Percentiles rank a stretch among this genome's conserved stretches.
Evolutionary conservation across 495 filamentous ascomycete species (phyloP).

Genomic region (Penicillium paradoxum): DNA sequence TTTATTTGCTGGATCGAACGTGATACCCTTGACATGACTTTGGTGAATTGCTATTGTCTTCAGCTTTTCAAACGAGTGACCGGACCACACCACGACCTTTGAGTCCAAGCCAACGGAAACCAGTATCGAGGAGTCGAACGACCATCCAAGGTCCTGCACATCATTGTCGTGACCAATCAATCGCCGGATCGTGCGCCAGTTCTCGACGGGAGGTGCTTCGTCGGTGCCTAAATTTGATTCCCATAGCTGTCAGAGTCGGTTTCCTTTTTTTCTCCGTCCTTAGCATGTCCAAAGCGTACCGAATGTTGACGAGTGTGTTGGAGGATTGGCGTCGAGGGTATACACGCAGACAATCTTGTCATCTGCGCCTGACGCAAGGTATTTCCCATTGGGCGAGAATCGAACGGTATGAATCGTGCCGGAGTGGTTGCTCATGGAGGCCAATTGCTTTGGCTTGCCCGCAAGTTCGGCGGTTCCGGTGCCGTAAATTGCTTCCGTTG

Average conservation of each 20-base stretch:
- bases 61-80: conserved; percentile 94
- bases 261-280: background rate
- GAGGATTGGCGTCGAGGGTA: conserved; percentile 74
- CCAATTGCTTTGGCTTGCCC: conserved; percentile 84
- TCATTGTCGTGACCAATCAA: conserved; percentile 97
- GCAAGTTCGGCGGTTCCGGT: conserved; percentile 60
- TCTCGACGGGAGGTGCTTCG: conserved; percentile 88
- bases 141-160: conserved; percentile 97
- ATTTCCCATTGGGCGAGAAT: conserved; percentile 89
- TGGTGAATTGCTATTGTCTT: conserved; percentile 87
- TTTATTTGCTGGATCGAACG: conserved; percentile 97
- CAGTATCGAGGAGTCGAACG: conserved; percentile 88
- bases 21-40: conserved; percentile 97
- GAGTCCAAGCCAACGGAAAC: conserved; percentile 96
- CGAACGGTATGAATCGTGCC: conserved; percentile 95
- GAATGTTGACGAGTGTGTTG: conserved; percentile 66
- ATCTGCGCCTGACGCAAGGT: conserved; percentile 93
- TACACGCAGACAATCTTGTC: conserved; percentile 99
- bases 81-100: conserved; percentile 97
- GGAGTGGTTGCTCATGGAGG: conserved; percentile 96
- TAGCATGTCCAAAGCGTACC: conserved; percentile 48
- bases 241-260: background rate
- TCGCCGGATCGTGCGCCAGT: conserved; percentile 90
- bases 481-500: conserved; percentile 85
- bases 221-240: conserved; percentile 61